phyloP scores from a whole-genome alignment of 1,139 yeast genomes.

The Lodderomyces parapsilosis region DNA sequence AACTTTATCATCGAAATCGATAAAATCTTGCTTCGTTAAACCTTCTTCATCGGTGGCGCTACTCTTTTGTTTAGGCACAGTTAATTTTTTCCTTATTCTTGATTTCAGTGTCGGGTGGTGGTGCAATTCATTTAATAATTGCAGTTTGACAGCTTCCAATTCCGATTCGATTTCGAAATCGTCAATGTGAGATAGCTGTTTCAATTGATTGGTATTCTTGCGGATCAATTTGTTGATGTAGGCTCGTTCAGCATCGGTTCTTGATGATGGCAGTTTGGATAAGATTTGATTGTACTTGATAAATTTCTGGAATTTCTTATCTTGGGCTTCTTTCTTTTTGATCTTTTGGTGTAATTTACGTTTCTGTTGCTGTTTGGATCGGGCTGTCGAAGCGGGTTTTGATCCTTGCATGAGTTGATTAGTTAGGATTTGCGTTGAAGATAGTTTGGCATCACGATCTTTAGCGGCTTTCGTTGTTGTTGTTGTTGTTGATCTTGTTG shows the following conservation, averaged over 20 bases:
- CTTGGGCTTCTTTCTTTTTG: conserved; percentile 34
- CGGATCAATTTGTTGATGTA: conserved; percentile 49
- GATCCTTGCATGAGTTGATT: conserved; percentile 11
- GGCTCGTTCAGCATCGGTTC: conserved; percentile 43
- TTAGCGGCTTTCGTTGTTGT: conserved; percentile 6
- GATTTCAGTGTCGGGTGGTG: conserved; percentile 20
- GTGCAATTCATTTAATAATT: conserved; percentile 31
- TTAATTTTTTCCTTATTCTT: conserved; percentile 28
- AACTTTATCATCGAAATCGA: conserved; percentile 44
- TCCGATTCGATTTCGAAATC: conserved; percentile 46
- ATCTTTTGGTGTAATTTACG: conserved; percentile 24
- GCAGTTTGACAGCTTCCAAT: conserved; percentile 38
- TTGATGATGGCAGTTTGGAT: conserved; percentile 16
- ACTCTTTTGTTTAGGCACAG: conserved; percentile 1
- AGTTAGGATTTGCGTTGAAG: conserved; percentile 23
- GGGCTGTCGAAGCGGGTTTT: conserved; percentile 20
- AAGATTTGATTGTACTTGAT: conserved; percentile 54
- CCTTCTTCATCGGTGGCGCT: not conserved
- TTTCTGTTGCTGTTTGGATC: conserved; percentile 32
- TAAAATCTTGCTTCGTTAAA: conserved; percentile 11
- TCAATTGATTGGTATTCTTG: conserved; percentile 47
- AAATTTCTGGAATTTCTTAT: conserved; percentile 42
- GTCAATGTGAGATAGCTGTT: conserved; percentile 40
- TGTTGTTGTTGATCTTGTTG: conserved; percentile 6
- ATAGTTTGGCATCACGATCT: conserved; percentile 10